These are phyloP conservation scores for Crithidia mellificae DNA, from an alignment of 208 protist species.

Conservation along the genomic window DNA sequence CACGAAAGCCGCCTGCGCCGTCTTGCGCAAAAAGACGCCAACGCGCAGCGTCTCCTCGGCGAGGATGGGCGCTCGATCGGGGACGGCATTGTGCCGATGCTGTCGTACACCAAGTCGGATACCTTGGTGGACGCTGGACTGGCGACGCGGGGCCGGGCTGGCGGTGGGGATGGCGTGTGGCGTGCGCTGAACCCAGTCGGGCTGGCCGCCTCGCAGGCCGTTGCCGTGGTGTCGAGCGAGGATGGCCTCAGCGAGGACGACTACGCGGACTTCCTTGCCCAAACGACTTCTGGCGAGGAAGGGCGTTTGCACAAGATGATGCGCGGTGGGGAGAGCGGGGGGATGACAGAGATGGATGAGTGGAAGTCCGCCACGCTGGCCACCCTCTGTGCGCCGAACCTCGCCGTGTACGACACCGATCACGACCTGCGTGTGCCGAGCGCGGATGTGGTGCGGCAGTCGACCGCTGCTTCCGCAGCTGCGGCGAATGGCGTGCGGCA, in stretches of 20 bases:
- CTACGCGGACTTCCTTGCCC: constrained; percentile 26
- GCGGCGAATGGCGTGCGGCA: constrained; percentile 1
- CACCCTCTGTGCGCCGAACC: constrained; percentile 57
- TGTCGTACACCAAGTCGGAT: constrained; percentile 2
- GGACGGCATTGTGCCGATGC: constrained; percentile 69
- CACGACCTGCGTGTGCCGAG: constrained; percentile 70
- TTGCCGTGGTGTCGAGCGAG: neutral
- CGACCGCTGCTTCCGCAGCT: too few relatives aligned
- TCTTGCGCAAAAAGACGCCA: constrained; percentile 64
- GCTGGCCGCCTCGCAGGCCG: constrained; percentile 25
- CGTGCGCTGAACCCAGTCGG: constrained; percentile 36
- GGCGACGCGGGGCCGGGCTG: neutral
- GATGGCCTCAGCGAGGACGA: constrained; percentile 22
- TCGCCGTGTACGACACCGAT: constrained; percentile 72
- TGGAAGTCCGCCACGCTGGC: constrained; percentile 40
- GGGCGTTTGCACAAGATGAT: too few relatives aligned
- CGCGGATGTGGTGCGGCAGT: constrained; percentile 47
- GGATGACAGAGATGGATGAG: constrained; percentile 3
- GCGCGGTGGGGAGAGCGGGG: neutral
- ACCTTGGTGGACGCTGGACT: constrained; percentile 1
- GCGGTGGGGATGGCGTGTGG: constrained; percentile 12
- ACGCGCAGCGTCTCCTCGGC: constrained; percentile 59
- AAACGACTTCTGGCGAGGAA: constrained; percentile 9
- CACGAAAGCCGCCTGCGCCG: constrained; percentile 52
- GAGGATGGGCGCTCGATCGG: constrained; percentile 45